phyloP scores from a whole-genome alignment of 2,329 filamentous ascomycete genomes.

The Phialophora verrucosa region DNA sequence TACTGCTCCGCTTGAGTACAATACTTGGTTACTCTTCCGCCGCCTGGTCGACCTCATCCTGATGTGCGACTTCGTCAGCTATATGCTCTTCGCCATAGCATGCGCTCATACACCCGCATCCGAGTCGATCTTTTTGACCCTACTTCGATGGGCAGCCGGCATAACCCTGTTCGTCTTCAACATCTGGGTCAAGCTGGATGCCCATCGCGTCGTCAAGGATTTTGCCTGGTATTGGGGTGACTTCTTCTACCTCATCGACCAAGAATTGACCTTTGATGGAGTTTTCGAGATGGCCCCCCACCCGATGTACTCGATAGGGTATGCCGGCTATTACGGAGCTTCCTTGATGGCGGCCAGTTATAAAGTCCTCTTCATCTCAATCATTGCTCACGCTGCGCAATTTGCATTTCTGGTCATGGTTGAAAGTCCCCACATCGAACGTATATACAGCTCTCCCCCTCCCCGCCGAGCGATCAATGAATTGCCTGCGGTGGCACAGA shows the following conservation, averaged over 20 bases:
- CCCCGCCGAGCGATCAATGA: constrained; percentile 56
- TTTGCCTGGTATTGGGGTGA: constrained; percentile 99
- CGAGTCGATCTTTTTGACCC: constrained; percentile 72
- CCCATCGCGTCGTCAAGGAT: constrained; percentile 96
- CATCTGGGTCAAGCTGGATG: constrained; percentile 97
- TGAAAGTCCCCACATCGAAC: constrained; percentile 97
- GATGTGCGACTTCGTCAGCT: constrained; percentile 98
- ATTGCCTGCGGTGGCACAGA: constrained; percentile 43
- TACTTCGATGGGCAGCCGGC: constrained; percentile 78
- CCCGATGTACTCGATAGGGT: constrained; percentile 98
- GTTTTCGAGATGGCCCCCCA: constrained; percentile 99
- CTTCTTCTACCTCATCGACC: constrained; percentile 98
- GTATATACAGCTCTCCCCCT: constrained; percentile 90
- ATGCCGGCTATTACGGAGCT: constrained; percentile 97
- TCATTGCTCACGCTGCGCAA: constrained; percentile 90
- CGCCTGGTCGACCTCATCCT: constrained; percentile 94
- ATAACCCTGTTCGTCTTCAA: constrained; percentile 87
- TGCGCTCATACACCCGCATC: constrained; percentile 76
- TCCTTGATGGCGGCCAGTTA: constrained; percentile 98
- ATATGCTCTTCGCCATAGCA: constrained; percentile 92
- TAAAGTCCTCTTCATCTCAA: constrained; percentile 95
- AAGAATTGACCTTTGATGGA: constrained; percentile 96
- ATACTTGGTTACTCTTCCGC: constrained; percentile 97
- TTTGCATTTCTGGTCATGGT: constrained; percentile 90
- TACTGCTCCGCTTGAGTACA: constrained; percentile 93